Evolutionary conservation across 148 eudicot species (phyloP).

Genomic region (Chenopodium formosanum): DNA sequence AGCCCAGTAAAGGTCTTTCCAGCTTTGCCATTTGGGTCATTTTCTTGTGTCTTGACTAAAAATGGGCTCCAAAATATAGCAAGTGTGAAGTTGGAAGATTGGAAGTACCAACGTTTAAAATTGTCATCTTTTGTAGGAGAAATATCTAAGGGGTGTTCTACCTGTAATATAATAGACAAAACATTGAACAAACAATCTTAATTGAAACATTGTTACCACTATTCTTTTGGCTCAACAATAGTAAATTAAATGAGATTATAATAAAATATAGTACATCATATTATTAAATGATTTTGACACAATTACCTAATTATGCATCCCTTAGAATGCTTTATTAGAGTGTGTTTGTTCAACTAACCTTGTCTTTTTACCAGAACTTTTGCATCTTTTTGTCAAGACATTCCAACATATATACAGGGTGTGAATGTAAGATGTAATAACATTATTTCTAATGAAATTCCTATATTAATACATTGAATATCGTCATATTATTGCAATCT

Average conservation of each 20-base stretch:
- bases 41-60: conserved; percentile 38
- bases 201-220: no score
- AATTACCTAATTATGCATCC: conserved; percentile 14
- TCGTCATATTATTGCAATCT: no score
- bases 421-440: no score
- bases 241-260: no score
- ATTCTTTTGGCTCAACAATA: no score
- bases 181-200: neutral
- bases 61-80: conserved; percentile 46
- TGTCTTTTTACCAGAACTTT: neutral
- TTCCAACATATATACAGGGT: no score
- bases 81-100: conserved; percentile 52
- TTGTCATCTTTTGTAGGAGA: conserved; percentile 46
- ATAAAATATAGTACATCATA: no score
- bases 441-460: no score
- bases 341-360: conserved; percentile 18
- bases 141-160: conserved; percentile 49
- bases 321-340: neutral
- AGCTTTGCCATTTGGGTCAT: conserved; percentile 36
- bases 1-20: conserved; percentile 50
- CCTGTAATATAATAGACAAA: conserved; percentile 29
- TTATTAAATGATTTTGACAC: neutral
- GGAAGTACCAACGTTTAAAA: conserved; percentile 51
- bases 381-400: neutral
- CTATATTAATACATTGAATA: no score